Base-by-base conservation (phyloP, 2,329 filamentous ascomycete genomes). In the Colletotrichum orchidophilum region DNA sequence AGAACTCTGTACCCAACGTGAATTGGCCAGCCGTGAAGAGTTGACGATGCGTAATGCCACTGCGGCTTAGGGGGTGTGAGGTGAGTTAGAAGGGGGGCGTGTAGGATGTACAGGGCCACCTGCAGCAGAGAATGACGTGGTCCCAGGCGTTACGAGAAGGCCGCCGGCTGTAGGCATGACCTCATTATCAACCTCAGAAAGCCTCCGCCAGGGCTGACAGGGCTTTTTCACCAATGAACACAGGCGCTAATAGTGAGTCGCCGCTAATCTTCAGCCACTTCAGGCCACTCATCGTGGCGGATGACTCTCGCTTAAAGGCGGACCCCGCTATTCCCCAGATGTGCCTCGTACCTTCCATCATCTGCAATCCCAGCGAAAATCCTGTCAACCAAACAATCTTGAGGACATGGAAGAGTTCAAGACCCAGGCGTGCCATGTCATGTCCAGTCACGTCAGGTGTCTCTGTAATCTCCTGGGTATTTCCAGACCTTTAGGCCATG, bases 1-100 rank as follows among this genome's bases (percentile, higher is more conserved):
- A 46, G 39, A 26, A 62, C 31, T 6, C 46, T n/a, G 39, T 39
- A 49, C 12, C 3, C 26, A n/a, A 49, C 12, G 39, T 33, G 31
- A 4, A 60, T 11, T 60, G 57, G 57, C 21, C 35, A 26, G n/a
- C 3, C 2, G 15, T 18, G 55, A 33, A 5, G 31, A 55, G 50
- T 57, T 66, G 63, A 42, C 57, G 63, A 71, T 68, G 63, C 68
- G 68, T 69, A 71, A 71, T 63, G 68, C 29, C n/a, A 46, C 54
- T 21, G 61, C 13, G 68, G 63, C 68, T 66, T 33, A 6, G 39
- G 39, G 18, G 39, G 39, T 46, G 39, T 46, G 39, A 21, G 39
- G 39, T 46, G 39, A 46, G 39, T 15, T 42, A 18, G 39, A 46
- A 21, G 39, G 39, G 39, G 39, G 39, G 39, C 39, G 39, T 46